These are phyloP conservation scores for Bipolaris gigantea DNA, from an alignment of 2,329 filamentous ascomycete genomes.

Conservation along the genomic window DNA sequence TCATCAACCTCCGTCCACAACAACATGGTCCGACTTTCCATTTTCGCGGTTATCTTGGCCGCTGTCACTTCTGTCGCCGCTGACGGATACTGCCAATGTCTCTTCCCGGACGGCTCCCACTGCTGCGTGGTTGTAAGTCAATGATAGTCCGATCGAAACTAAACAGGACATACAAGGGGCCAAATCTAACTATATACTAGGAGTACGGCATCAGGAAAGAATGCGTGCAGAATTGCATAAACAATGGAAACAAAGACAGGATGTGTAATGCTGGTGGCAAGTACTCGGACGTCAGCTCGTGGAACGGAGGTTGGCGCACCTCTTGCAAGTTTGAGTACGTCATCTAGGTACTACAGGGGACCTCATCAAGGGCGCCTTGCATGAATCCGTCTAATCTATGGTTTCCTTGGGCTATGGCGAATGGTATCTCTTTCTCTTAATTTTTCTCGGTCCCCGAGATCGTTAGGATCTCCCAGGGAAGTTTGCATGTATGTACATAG, in stretches of 20 bases:
- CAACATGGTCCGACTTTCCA: slow-evolving; percentile 6
- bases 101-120: slow-evolving; percentile 7
- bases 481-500: neutral
- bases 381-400: neutral
- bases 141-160: neutral
- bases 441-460: neutral
- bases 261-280: slow-evolving; percentile 7
- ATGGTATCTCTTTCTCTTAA: neutral
- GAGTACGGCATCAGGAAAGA: neutral
- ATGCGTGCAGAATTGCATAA: neutral
- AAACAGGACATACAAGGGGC: neutral
- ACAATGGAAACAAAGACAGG: slow-evolving; percentile 4
- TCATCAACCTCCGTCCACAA: neutral
- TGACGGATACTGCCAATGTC: slow-evolving; percentile 6
- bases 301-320: neutral
- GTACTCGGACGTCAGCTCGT: slow-evolving; percentile 4
- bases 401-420: neutral
- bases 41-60: slow-evolving; percentile 1
- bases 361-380: neutral
- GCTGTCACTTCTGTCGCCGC: slow-evolving; percentile 5
- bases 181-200: neutral
- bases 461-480: neutral
- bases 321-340: neutral
- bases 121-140: slow-evolving; percentile 8
- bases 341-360: too few species aligned